phyloP scores from a whole-genome alignment of 768 basidiomycete species.

The Galerina sulciceps region DNA sequence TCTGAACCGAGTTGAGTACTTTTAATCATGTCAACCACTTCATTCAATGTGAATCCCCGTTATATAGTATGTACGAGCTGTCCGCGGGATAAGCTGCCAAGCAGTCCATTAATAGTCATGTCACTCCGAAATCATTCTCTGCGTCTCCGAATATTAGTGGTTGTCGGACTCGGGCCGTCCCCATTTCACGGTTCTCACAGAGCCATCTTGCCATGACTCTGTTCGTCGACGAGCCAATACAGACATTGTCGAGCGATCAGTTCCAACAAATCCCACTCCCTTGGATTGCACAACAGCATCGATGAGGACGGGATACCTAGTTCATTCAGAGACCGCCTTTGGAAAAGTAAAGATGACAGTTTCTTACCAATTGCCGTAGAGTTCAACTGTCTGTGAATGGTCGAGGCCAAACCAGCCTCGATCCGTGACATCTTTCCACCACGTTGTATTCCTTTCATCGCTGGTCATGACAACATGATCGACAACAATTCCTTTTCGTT shows the following conservation, averaged over 20 bases:
- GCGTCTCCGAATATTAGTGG: slow-evolving; percentile 34
- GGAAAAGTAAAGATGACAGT: not conserved
- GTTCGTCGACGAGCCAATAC: slow-evolving; percentile 68
- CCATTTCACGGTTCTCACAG: slow-evolving; percentile 58
- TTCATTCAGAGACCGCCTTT: not conserved
- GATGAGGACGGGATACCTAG: slow-evolving; percentile 74
- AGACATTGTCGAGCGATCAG: slow-evolving; percentile 74
- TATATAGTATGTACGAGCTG: not conserved
- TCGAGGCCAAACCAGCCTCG: slow-evolving; percentile 58
- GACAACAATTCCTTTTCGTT: slow-evolving; percentile 48
- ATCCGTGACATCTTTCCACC: slow-evolving; percentile 57
- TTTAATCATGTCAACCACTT: not conserved
- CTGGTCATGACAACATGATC: slow-evolving; percentile 66
- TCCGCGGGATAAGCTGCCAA: not conserved
- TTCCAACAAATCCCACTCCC: slow-evolving; percentile 74
- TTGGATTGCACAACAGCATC: slow-evolving; percentile 74
- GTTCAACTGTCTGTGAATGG: slow-evolving; percentile 50
- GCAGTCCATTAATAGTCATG: not conserved
- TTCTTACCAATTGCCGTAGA: slow-evolving; percentile 53
- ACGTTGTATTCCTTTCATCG: slow-evolving; percentile 59
- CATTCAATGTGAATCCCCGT: no score
- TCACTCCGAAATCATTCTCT: not conserved
- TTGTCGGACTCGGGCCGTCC: slow-evolving; percentile 60
- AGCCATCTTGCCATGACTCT: slow-evolving; percentile 66
- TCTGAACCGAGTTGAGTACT: not conserved